Base-by-base conservation (phyloP, 345 rosid genomes). In the Lumnitzera littorea region DNA sequence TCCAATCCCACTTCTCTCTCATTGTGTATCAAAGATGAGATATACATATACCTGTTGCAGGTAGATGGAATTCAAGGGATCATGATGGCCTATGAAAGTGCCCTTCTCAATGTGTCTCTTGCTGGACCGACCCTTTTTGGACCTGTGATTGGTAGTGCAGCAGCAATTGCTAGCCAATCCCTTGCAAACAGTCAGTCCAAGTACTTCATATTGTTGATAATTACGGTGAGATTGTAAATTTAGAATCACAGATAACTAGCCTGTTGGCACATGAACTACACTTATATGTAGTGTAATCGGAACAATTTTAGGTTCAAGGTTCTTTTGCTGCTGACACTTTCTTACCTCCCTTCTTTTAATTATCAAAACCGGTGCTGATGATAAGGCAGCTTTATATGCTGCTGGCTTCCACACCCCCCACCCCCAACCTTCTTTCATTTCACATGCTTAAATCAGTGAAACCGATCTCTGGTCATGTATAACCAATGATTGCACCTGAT, bases 101-200 rank as follows among this genome's bases (percentile, higher is more conserved):
- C 95, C 25, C 96, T 91, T 67, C 80, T 62, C 56, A 91, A 91
- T 58, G 95, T 91, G 49, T 87, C 92, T 73, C 91, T 91, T 62
- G 98, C 98, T 2, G 96, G 98, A 52, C 98, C 98, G 46, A 91
- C 96, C 17, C 85, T 91, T 41, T 91, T 91, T 76, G 96, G 96
- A 51, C 96, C 84, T 16, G 94, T 91, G 69, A 85, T 91, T 56
- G 81, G 65, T 73, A 65, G 57, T 1, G 98, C 98, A 36, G 88
- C 96, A 16, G 57, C 55, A 57, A 81, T 85, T 52, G 98, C 95
- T 15, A 75, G 84, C 70, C 80, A 87, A 46, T 84, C 91, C 72
- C 83, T 85, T 63, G 88, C 88, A 65, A 80, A 67, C 61, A 83
- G 73, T 59, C 79, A 60, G 63, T 80, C 53, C 66, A 84, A 82